A percentile compares a stretch with the other conserved stretches of the same genome.
phyloP scores from a whole-genome alignment of 805 yeast genomes.

The Candida tibetensis region DNA sequence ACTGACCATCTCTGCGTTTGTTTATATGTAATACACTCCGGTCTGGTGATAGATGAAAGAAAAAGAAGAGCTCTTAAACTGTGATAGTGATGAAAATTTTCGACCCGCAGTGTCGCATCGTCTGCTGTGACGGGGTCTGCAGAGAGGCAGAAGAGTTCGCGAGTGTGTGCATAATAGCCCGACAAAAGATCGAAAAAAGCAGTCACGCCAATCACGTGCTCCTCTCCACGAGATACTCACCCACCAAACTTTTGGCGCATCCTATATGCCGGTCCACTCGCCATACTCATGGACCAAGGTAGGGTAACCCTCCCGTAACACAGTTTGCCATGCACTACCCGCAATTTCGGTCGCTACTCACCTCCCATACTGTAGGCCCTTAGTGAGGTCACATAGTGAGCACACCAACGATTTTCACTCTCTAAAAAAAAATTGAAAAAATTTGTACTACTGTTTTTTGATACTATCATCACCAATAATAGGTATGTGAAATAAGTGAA shows the following conservation, averaged over 20 bases:
- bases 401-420: conserved; percentile 5
- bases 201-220: conserved; percentile 8
- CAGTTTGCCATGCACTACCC: neutral
- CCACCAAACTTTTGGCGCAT: too few species aligned
- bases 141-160: neutral
- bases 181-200: too few species aligned
- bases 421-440: conserved; percentile 9
- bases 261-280: too few species aligned
- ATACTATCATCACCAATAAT: conserved; percentile 12
- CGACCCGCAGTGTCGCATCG: conserved; percentile 1
- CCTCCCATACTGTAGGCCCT: neutral
- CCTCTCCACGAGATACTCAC: too few species aligned
- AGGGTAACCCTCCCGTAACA: neutral
- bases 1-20: conserved; percentile 98
- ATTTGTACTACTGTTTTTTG: conserved; percentile 10
- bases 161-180: too few species aligned
- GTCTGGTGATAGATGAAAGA: conserved; percentile 44
- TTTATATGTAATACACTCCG: conserved; percentile 77
- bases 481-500: conserved; percentile 12
- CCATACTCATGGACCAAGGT: neutral
- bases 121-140: too few species aligned
- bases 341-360: neutral
- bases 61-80: conserved; percentile 1
- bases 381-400: neutral
- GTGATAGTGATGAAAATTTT: conserved; percentile 4